Conservation (phyloP, 139 green algal genomes). For the Ostreobium quekettii region DNA sequence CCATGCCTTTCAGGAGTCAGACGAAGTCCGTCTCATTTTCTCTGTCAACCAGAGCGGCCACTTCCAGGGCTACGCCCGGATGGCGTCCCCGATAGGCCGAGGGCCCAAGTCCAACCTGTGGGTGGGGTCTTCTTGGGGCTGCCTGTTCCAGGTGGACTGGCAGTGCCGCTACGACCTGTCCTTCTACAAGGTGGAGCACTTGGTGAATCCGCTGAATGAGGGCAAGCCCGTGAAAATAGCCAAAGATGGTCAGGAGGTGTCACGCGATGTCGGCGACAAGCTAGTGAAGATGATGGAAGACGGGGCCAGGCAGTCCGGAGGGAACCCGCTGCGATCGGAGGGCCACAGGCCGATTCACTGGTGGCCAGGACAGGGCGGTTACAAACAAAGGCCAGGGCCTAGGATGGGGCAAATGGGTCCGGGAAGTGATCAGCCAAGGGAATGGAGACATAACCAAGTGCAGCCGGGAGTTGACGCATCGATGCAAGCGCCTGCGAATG, state of each 20-base stretch:
- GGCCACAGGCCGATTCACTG: too few relatives aligned
- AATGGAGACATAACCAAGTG: too few relatives aligned
- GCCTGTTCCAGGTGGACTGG: conserved; percentile 53
- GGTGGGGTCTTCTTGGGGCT: conserved; percentile 14
- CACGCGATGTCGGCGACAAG: conserved; percentile 39
- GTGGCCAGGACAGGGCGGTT: too few relatives aligned
- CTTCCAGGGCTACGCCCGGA: conserved; percentile 66
- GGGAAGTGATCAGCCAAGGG: too few relatives aligned
- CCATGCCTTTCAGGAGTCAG: conserved; percentile 36
- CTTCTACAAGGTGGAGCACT: conserved; percentile 27
- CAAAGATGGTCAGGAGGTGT: conserved; percentile 59
- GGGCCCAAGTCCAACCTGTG: conserved; percentile 9
- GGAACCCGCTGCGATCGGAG: too few relatives aligned
- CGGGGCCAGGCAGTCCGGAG: too few relatives aligned
- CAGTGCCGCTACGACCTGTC: conserved; percentile 40
- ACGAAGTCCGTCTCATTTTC: conserved; percentile 57
- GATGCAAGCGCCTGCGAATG: too few relatives aligned
- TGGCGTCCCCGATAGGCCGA: conserved; percentile 32
- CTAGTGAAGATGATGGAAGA: conserved; percentile 50
- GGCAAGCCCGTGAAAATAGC: conserved; percentile 48
- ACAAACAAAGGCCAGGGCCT: too few relatives aligned
- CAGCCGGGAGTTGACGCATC: too few relatives aligned
- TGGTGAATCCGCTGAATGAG: conserved; percentile 59
- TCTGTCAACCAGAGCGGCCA: conserved; percentile 50
- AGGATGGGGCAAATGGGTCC: too few relatives aligned